Evolutionary conservation across 2,329 filamentous ascomycete species (phyloP), one percentile per base, ranked within the genome.

Genomic region (Lachnum nothofagi): DNA sequence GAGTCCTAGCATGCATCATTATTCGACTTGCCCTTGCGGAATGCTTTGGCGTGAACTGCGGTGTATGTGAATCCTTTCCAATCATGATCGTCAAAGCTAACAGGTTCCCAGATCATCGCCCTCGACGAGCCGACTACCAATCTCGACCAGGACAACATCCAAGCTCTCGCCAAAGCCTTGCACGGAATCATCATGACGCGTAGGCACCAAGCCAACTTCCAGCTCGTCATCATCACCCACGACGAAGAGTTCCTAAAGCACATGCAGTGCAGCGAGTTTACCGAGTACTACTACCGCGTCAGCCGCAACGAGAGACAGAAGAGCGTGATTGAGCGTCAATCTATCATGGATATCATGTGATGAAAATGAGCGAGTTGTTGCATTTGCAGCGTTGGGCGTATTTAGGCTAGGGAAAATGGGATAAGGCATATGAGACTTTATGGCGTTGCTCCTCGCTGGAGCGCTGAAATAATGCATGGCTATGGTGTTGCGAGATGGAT

Each of bases 91-190:
- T 23, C 17, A 6, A 14, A 51, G 31, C 37, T 57, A 45, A 44
- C 27, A 20, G 23, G 23, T 23, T 27, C 33, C 19, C 35, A 70
- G 68, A 79, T 98, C 48, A 95, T 98, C 64, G 91, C 93, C 29
- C 83, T 98, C 12, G 93, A 98, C 69, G 93, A 98, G 70, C 93
- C 93, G 5, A 98, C 93, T 0, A 98, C 93, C 2, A 98, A 98
- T 63, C 82, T 98, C 37, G 93, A 98, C 66, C 79, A 82, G 54
- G 91, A 96, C 72, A 98, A 98, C 68, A 97, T 97, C 68, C 83
- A 85, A 54, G 88, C 88, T 52, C 77, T 98, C 37, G 93, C 93
- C 7, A 78, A 86, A 66, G 88, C 86, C 40, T 71, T 98, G 61
- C 85, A 93, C 63, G 80, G 84, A 61, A 95, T 98, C 63, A 97